These are phyloP conservation scores for Pyrenophora teres DNA, from an alignment of 2,329 filamentous ascomycete genomes.

Conservation along the genomic window DNA sequence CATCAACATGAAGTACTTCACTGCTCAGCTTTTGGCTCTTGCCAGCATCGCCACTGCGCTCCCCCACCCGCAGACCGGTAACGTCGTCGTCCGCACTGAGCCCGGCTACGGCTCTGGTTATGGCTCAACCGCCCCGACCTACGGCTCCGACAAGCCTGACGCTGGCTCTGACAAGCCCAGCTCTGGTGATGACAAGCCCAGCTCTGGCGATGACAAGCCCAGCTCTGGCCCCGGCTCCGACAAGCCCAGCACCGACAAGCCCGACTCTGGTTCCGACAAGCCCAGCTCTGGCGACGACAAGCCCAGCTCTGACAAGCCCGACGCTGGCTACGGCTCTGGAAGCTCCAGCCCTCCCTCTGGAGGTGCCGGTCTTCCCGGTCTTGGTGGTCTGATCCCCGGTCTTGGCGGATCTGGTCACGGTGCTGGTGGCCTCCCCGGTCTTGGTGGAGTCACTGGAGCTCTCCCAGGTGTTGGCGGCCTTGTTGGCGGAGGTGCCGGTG, in stretches of 20 bases:
- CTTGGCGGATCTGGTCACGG: neutral
- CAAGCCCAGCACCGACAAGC: neutral
- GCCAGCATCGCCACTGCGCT: conserved; percentile 9
- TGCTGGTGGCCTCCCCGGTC: neutral
- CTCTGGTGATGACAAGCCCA: neutral
- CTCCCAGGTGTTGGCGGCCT: neutral
- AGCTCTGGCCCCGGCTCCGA: neutral
- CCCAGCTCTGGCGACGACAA: neutral
- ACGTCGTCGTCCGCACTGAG: neutral
- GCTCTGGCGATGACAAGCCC: neutral
- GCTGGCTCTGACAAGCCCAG: neutral
- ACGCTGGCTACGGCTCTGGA: neutral
- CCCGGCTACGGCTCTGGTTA: neutral
- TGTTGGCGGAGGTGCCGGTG: neutral
- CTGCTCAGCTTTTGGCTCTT: conserved; percentile 8
- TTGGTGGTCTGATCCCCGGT: neutral
- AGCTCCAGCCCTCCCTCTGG: neutral
- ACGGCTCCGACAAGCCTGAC: conserved; percentile 1
- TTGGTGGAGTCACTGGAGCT: neutral
- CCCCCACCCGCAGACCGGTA: conserved; percentile 5
- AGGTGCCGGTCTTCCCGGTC: neutral
- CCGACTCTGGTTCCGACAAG: neutral
- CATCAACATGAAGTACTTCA: conserved; percentile 13
- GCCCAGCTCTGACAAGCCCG: neutral
- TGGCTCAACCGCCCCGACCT: conserved; percentile 2